Evolutionary conservation across 2,329 filamentous ascomycete genomes (phyloP).

Genomic region (Pseudogymnoascus verrucosus): DNA sequence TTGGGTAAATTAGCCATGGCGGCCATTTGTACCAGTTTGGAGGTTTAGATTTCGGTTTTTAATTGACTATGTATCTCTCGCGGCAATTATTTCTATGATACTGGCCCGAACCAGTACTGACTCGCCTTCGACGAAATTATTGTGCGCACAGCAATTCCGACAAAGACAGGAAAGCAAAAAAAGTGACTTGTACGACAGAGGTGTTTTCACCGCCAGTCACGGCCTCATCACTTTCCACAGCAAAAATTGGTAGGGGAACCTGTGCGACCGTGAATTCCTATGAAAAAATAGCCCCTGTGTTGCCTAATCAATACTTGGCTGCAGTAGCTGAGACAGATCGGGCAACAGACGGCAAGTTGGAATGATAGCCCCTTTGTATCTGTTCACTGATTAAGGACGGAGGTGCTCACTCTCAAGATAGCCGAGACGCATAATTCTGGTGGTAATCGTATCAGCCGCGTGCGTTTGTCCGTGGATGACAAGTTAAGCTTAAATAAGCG

Average conservation of each 20-base stretch:
- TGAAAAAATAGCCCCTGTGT: not conserved
- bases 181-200: not conserved
- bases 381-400: not conserved
- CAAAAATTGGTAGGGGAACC: not conserved
- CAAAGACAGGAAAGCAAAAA: not conserved
- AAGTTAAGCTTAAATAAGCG: slow-evolving; percentile 9
- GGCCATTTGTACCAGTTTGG: not conserved
- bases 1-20: not conserved
- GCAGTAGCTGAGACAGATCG: slow-evolving; percentile 1
- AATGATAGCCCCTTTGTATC: not conserved
- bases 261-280: not conserved
- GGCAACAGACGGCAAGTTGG: not conserved
- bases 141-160: not conserved
- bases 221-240: not conserved
- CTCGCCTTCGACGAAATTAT: not conserved
- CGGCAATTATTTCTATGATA: not conserved
- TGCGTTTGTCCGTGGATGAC: not conserved
- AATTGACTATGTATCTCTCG: not conserved
- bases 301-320: not conserved
- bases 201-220: not conserved
- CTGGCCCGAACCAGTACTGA: not conserved
- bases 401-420: not conserved
- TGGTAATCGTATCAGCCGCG: not conserved
- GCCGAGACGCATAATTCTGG: not conserved
- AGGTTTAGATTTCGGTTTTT: not conserved